Conservation (phyloP, 148 eudicot species). For the Rhododendron mucronatum region DNA sequence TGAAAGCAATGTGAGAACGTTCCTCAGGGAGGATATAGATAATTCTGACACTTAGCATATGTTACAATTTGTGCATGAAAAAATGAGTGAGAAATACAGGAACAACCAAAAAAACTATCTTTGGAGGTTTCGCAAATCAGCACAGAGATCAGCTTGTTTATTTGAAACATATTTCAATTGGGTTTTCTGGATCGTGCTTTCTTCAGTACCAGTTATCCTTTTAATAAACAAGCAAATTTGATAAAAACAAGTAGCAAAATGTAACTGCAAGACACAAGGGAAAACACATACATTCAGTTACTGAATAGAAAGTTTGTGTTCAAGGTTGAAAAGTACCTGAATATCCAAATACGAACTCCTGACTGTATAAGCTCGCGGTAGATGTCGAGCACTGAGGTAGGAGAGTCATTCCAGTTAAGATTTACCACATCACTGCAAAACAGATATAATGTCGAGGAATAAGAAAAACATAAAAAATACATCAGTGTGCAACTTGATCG, state of each 20-base stretch:
- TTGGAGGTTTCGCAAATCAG: background rate
- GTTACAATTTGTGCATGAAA: background rate
- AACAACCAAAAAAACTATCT: background rate
- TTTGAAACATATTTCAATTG: background rate
- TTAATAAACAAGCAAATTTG: background rate
- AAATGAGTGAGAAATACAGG: background rate
- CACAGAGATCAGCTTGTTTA: background rate
- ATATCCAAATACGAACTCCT: constrained; percentile 89
- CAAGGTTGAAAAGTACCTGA: constrained; percentile 51
- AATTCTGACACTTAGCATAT: background rate
- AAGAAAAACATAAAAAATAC: background rate
- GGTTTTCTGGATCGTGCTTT: background rate
- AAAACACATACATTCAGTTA: background rate
- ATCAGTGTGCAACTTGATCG: background rate
- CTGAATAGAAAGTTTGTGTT: background rate
- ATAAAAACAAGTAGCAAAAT: background rate
- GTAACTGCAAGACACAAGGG: background rate
- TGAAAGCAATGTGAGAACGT: background rate
- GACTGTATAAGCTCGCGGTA: constrained; percentile 68
- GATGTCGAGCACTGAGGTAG: constrained; percentile 61
- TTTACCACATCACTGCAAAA: constrained; percentile 50
- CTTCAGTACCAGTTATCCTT: background rate
- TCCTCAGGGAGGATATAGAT: background rate
- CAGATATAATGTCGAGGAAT: background rate
- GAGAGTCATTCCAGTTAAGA: constrained; percentile 72